Base-by-base conservation (phyloP, 73 alveolate genomes). In the Paramecium biaurelia region DNA sequence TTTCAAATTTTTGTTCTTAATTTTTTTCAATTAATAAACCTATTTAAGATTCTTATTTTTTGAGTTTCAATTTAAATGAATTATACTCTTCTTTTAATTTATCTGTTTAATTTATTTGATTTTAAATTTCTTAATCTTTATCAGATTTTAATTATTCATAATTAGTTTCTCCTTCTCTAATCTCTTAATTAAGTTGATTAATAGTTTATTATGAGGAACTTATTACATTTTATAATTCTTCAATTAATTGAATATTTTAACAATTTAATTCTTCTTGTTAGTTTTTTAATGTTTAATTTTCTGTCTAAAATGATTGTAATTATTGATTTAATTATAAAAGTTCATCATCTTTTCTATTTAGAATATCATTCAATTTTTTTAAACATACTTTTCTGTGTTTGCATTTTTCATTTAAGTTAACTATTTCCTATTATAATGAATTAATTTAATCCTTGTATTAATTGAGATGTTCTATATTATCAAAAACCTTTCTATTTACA, bases 351-450 rank as follows among this genome's bases (percentile, higher is more conserved):
- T 74, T 74, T 21, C 47, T 8, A 34, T 74, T 38, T 30, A 74
- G 7, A 15, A 74, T 74, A 26, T 74, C 87, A 74, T 74, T 74
- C 34, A 74, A 74, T 43, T 74, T 74, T 74, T 74, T 74, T 11
- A 74, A 43, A 38, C 87, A 74, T 74, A 74, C 58, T 74, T 74
- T 74, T 74, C 87, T 74, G 8, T 74, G 87, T 34, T 24, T 38
- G 59, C 87, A 74, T 74, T 74, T 74, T 74, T 74, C 87, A 30
- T 74, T 24, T 21, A 74, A 34, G 20, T 74, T 21, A 2, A 30
- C 58, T 4, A 74, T 74, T 7, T 35, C 56, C 9, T 28, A 21
- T 32, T 32, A 35, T 11, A 74, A 35, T 20, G 18, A 32, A 21
- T n/a, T 21, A 15, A 74, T 38, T 15, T 74, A 74, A 14, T 74